These are phyloP conservation scores for Dipteronia dyeriana DNA, from an alignment of 345 rosid species.

Conservation along the genomic window DNA sequence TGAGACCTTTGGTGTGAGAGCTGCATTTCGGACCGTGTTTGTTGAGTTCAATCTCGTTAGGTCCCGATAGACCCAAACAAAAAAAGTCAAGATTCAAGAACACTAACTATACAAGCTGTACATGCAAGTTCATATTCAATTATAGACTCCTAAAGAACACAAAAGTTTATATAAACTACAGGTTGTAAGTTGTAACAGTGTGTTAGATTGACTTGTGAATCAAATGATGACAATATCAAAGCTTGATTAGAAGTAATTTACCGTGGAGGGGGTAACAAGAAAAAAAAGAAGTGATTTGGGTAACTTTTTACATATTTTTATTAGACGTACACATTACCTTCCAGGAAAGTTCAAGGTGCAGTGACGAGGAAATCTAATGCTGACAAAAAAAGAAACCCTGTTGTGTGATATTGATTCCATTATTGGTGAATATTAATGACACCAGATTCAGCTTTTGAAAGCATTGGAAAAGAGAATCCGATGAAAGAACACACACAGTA, in stretches of 20 bases:
- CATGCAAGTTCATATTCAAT: too few relatives aligned
- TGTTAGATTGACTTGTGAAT: background rate
- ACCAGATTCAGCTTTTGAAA: background rate
- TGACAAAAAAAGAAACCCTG: background rate
- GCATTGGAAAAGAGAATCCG: background rate
- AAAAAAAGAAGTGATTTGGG: background rate
- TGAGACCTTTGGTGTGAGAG: too few relatives aligned
- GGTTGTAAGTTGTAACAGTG: too few relatives aligned
- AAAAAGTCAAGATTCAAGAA: too few relatives aligned
- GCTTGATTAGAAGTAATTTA: too few relatives aligned
- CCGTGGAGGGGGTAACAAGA: background rate
- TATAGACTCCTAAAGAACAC: too few relatives aligned
- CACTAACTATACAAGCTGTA: too few relatives aligned
- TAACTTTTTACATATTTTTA: background rate
- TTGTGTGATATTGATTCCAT: background rate
- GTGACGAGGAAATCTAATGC: background rate
- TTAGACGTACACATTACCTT: conserved; percentile 8
- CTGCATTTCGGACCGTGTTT: too few relatives aligned
- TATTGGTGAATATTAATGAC: background rate
- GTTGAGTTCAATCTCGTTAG: too few relatives aligned
- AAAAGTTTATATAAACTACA: too few relatives aligned
- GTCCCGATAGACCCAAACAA: too few relatives aligned
- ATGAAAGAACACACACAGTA: background rate
- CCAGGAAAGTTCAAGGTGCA: conserved; percentile 21
- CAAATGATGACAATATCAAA: background rate